Conservation (phyloP, 1,284 basidiomycete species). For the Marasmius oreades region DNA sequence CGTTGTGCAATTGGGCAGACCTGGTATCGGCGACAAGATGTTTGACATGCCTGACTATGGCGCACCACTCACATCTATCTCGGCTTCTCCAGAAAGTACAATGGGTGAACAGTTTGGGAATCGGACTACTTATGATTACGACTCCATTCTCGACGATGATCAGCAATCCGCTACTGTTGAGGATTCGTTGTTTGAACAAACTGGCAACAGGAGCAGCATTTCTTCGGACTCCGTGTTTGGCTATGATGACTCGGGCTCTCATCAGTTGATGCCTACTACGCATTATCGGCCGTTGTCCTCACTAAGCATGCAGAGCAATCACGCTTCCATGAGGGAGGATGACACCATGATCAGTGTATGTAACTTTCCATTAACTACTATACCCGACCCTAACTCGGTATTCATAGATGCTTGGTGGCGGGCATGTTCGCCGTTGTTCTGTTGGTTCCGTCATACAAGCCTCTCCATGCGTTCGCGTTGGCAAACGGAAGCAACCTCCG, state of each 20-base stretch:
- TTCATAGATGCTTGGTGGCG: constrained; percentile 70
- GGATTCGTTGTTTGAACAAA: constrained; percentile 69
- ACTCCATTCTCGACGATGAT: constrained; percentile 60
- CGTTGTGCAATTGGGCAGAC: constrained; percentile 55
- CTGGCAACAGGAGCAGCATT: constrained; percentile 44
- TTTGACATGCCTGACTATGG: constrained; percentile 62
- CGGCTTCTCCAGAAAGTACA: constrained; percentile 53
- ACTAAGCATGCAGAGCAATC: constrained; percentile 48
- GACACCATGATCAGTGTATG: constrained; percentile 78
- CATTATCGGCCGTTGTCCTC: constrained; percentile 65
- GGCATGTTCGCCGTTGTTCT: constrained; percentile 64
- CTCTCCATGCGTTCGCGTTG: constrained; percentile 64
- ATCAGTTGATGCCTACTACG: constrained; percentile 33
- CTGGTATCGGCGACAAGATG: constrained; percentile 86
- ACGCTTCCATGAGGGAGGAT: constrained; percentile 58
- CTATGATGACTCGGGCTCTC: constrained; percentile 34
- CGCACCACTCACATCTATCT: constrained; percentile 61
- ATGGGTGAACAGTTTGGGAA: constrained; percentile 17
- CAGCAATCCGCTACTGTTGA: constrained; percentile 33
- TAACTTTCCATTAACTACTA: constrained; percentile 7
- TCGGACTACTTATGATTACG: constrained; percentile 37
- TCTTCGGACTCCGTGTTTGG: constrained; percentile 69
- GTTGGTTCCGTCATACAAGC: constrained; percentile 62
- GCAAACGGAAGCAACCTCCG: constrained; percentile 53
- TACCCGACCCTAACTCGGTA: constrained; percentile 11